Evolutionary conservation across 768 basidiomycete species (phyloP).

Genomic region (Tricholomella constricta): DNA sequence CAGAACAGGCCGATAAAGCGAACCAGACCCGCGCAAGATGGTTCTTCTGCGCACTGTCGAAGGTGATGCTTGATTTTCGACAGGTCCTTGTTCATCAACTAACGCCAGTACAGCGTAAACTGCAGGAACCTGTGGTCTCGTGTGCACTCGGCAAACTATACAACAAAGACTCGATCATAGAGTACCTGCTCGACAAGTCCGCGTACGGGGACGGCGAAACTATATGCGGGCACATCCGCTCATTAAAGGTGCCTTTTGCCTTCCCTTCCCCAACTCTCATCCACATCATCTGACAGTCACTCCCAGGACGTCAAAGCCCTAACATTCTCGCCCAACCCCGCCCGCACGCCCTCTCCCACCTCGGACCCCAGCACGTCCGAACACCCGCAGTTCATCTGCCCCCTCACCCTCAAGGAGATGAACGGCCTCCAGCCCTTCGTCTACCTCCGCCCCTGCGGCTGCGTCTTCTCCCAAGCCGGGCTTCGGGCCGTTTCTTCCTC

Average conservation of each 20-base stretch:
- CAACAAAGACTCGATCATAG: constrained; percentile 93
- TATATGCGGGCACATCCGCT: constrained; percentile 86
- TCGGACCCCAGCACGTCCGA: constrained; percentile 37
- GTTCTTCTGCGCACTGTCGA: constrained; percentile 95
- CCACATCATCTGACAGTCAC: neutral
- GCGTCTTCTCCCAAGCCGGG: constrained; percentile 86
- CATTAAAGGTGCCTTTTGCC: constrained; percentile 70
- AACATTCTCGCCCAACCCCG: constrained; percentile 75
- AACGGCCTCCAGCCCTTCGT: constrained; percentile 88
- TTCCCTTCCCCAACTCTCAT: neutral
- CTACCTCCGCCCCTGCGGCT: constrained; percentile 84
- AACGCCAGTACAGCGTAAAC: constrained; percentile 78
- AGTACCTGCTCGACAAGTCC: constrained; percentile 81
- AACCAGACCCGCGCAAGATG: constrained; percentile 86
- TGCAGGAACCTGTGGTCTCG: constrained; percentile 88
- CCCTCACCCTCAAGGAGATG: constrained; percentile 93
- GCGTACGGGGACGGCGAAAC: constrained; percentile 89
- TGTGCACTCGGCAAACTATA: constrained; percentile 93
- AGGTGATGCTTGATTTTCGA: constrained; percentile 52
- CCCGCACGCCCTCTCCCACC: constrained; percentile 40
- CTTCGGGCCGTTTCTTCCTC: constrained; percentile 62
- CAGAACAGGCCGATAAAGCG: constrained; percentile 88
- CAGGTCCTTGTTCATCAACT: too few relatives aligned
- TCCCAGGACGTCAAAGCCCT: constrained; percentile 83
- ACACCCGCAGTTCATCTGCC: constrained; percentile 81